Conservation (phyloP, 2,329 filamentous ascomycete genomes). For the Colletotrichum cordylinicola region DNA sequence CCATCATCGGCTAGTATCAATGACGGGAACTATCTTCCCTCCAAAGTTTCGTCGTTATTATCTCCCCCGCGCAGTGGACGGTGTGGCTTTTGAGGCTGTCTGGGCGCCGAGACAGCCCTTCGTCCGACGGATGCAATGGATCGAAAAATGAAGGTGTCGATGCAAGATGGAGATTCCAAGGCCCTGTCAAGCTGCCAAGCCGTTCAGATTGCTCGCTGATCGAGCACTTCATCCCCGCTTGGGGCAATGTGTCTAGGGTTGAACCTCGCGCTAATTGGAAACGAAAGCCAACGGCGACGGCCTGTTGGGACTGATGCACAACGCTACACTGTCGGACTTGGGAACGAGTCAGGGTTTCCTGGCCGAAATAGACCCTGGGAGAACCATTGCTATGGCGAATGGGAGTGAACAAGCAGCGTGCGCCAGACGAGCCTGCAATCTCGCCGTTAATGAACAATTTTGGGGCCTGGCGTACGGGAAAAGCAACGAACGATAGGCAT, state of each 20-base stretch:
- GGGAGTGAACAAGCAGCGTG: not conserved
- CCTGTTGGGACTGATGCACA: not conserved
- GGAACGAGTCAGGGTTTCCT: not conserved
- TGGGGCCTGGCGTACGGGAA: not conserved
- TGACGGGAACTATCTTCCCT: not conserved
- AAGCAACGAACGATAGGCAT: not conserved
- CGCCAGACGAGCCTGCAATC: not conserved
- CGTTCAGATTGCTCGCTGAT: not conserved
- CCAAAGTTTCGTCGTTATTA: not conserved
- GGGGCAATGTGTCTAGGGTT: not conserved
- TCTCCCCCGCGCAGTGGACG: not conserved
- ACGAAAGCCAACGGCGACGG: not conserved
- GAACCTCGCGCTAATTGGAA: not conserved
- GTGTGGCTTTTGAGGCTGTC: not conserved
- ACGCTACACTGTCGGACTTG: not conserved
- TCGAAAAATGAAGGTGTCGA: not conserved
- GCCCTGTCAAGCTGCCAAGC: not conserved
- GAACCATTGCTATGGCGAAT: not conserved
- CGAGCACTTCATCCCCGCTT: not conserved
- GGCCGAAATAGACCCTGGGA: not conserved
- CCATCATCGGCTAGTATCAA: not conserved
- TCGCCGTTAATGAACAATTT: not conserved
- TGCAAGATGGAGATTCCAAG: not conserved
- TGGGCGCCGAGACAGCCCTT: slow-evolving; percentile 11
- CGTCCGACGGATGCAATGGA: not conserved